phyloP scores from a whole-genome alignment of 495 filamentous ascomycete genomes.

The Xylaria cubensis region DNA sequence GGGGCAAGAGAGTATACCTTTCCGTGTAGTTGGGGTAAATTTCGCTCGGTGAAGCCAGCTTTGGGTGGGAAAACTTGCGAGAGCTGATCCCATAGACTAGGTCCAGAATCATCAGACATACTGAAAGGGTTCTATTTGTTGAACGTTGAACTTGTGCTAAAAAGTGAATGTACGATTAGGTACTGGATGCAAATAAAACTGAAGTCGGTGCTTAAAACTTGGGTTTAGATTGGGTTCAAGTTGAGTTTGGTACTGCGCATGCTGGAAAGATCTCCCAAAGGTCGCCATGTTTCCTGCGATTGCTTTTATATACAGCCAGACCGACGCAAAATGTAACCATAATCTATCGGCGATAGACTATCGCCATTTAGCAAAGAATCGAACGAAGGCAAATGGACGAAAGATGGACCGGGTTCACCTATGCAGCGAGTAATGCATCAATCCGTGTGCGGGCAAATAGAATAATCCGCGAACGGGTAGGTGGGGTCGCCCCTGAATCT shows the following conservation, averaged over 20 bases:
- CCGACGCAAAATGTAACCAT: neutral
- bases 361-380: neutral
- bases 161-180: neutral
- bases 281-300: neutral
- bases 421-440: neutral
- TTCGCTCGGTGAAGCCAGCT: constrained; percentile 27
- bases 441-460: neutral
- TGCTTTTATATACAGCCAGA: neutral
- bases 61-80: constrained; percentile 27
- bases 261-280: neutral
- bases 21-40: constrained; percentile 19
- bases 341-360: too few relatives aligned
- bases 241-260: neutral
- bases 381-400: neutral
- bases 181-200: neutral
- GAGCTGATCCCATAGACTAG: neutral
- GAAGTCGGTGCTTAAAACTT: neutral
- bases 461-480: neutral
- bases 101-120: constrained; percentile 5
- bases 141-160: neutral
- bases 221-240: neutral
- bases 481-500: neutral
- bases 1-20: constrained; percentile 9
- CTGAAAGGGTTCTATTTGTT: neutral
- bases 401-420: neutral